A percentile compares a stretch with the other conserved stretches of the same genome.
Conservation (phyloP, 108 stramenopile genomes). For the Nitzschia sp. region DNA sequence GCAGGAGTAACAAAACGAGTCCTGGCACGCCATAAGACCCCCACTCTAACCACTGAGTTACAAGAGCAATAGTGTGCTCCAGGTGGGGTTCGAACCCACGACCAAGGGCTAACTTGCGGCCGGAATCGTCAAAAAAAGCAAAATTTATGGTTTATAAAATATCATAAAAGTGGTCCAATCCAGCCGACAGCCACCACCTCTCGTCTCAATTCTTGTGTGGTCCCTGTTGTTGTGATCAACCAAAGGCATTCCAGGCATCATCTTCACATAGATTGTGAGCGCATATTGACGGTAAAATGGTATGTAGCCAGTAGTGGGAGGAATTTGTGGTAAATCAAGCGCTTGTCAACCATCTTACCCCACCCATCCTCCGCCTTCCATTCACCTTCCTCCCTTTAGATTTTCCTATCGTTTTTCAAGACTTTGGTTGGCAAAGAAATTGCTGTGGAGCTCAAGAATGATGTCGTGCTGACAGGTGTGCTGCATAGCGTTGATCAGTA, state of each 20-base stretch:
- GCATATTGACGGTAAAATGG: no score
- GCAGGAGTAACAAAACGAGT: no score
- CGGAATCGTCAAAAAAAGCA: conserved; percentile 14
- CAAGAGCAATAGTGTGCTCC: conserved; percentile 63
- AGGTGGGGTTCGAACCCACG: conserved; percentile 84
- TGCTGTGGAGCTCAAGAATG: conserved; percentile 98
- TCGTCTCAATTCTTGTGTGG: no score
- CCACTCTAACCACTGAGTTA: conserved; percentile 93
- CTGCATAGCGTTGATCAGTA: conserved; percentile 99
- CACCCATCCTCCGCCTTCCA: not conserved
- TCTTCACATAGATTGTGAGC: no score
- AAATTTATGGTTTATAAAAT: conserved; percentile 31
- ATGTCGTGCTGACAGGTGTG: conserved; percentile 92
- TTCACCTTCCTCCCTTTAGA: conserved; percentile 40
- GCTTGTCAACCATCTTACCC: no score
- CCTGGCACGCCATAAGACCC: conserved; percentile 66
- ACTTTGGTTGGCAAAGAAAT: conserved; percentile 98
- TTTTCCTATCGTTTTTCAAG: conserved; percentile 99
- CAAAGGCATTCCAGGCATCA: no score
- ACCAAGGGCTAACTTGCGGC: conserved; percentile 71
- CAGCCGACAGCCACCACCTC: not conserved
- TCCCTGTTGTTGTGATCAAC: no score
- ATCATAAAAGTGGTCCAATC: not conserved
- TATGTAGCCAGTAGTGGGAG: no score
- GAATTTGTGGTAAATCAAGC: no score